Evolutionary conservation across 495 filamentous ascomycete genomes (phyloP).

Genomic region (Poronia punctata): DNA sequence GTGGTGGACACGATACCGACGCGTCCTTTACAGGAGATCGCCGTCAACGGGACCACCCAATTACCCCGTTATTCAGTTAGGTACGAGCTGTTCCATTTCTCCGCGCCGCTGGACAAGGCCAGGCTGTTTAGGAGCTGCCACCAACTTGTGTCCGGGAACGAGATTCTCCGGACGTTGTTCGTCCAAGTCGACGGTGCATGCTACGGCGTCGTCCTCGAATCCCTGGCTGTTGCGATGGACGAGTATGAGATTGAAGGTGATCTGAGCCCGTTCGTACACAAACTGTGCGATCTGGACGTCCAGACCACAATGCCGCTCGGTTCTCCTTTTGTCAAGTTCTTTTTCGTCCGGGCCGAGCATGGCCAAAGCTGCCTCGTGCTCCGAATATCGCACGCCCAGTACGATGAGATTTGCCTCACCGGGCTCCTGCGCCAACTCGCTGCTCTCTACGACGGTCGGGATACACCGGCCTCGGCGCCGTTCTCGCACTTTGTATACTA

Average conservation of each 20-base stretch:
- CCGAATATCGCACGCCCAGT: slow-evolving; percentile 67
- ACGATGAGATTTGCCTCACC: slow-evolving; percentile 64
- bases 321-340: slow-evolving; percentile 56
- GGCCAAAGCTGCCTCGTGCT: slow-evolving; percentile 53
- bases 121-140: slow-evolving; percentile 27
- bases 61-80: slow-evolving; percentile 40
- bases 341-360: slow-evolving; percentile 45
- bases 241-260: slow-evolving; percentile 49
- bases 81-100: slow-evolving; percentile 34
- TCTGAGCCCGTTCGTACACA: slow-evolving; percentile 43
- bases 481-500: slow-evolving; percentile 56
- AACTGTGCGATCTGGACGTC: slow-evolving; percentile 42
- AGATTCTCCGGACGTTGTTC: slow-evolving; percentile 66
- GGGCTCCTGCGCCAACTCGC: slow-evolving; percentile 46
- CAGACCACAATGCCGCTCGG: slow-evolving; percentile 51
- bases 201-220: slow-evolving; percentile 55
- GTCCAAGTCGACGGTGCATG: slow-evolving; percentile 48
- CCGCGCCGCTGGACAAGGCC: slow-evolving; percentile 20
- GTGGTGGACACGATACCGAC: slow-evolving; percentile 53
- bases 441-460: slow-evolving; percentile 24
- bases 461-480: slow-evolving; percentile 37
- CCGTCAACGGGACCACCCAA: slow-evolving; percentile 51
- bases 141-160: slow-evolving; percentile 48
- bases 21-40: slow-evolving; percentile 58
- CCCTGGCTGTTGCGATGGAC: slow-evolving; percentile 44